phyloP scores from a whole-genome alignment of 2,329 filamentous ascomycete species.

The Ophiostoma sp. region DNA sequence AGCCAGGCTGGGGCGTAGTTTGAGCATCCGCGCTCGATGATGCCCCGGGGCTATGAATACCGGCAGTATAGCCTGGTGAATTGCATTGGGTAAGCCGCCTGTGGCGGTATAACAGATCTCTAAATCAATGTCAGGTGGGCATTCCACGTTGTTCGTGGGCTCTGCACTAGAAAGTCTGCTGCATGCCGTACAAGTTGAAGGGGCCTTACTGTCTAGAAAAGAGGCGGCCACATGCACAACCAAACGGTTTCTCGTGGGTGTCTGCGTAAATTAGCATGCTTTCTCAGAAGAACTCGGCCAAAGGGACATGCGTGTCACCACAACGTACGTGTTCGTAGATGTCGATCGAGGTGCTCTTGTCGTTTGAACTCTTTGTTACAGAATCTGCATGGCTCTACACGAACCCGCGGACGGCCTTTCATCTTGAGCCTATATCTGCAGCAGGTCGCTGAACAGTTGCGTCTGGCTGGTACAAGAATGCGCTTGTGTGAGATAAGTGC shows the following conservation, averaged over 20 bases:
- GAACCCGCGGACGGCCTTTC: slow-evolving; percentile 16
- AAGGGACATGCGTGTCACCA: neutral
- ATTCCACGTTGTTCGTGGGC: neutral
- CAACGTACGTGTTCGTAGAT: slow-evolving; percentile 15
- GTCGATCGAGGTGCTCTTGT: slow-evolving; percentile 14
- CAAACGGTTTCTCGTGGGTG: slow-evolving; percentile 16
- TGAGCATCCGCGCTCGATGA: neutral
- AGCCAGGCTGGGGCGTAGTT: neutral
- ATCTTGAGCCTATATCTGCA: neutral
- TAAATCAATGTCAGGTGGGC: neutral
- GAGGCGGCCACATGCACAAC: slow-evolving; percentile 4
- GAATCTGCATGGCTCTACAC: slow-evolving; percentile 12
- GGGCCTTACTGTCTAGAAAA: slow-evolving; percentile 14
- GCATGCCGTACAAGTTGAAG: too few relatives aligned
- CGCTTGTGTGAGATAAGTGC: neutral
- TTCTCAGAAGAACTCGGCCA: neutral
- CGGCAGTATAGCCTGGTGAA: neutral
- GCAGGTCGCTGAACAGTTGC: neutral
- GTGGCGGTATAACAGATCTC: neutral
- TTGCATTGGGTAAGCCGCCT: neutral
- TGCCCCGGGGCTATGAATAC: neutral
- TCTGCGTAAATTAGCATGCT: neutral
- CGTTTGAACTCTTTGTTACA: slow-evolving; percentile 17
- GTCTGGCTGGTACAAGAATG: neutral
- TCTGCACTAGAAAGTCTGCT: neutral